Evolutionary conservation across 2,329 filamentous ascomycete species (phyloP).

Genomic region (Penicillium sp.): DNA sequence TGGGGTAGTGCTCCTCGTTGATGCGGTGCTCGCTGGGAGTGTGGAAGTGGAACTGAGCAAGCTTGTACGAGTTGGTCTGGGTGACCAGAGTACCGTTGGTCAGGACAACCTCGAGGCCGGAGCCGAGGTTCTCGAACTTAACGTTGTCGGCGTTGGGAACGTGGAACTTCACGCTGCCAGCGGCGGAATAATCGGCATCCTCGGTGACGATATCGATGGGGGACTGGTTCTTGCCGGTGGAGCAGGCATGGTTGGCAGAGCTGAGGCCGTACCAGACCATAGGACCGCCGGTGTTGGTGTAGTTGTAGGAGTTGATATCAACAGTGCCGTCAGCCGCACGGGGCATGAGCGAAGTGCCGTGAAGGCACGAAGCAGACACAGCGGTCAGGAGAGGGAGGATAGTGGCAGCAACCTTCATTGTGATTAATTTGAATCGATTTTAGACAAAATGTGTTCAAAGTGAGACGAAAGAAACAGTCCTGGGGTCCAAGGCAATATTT

Average conservation of each 20-base stretch:
- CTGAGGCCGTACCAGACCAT: conserved; percentile 55
- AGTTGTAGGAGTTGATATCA: conserved; percentile 12
- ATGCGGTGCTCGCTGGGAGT: conserved; percentile 61
- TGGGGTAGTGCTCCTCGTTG: conserved; percentile 47
- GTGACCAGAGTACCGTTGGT: conserved; percentile 52
- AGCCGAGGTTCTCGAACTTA: conserved; percentile 48
- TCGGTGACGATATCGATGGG: conserved; percentile 54
- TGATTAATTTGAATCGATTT: not conserved
- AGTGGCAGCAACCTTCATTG: conserved; percentile 10
- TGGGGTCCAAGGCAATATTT: not conserved
- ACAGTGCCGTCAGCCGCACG: conserved; percentile 12
- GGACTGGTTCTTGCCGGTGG: conserved; percentile 53
- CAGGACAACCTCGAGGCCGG: conserved; percentile 53
- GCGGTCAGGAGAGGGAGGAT: conserved; percentile 9
- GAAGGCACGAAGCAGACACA: conserved; percentile 13
- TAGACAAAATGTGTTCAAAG: not conserved
- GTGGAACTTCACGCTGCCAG: conserved; percentile 21
- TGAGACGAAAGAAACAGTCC: not conserved
- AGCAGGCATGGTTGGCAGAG: conserved; percentile 49
- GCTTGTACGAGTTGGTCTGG: conserved; percentile 41
- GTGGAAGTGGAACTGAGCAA: conserved; percentile 63
- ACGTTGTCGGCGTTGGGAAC: conserved; percentile 20
- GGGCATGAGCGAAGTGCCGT: conserved; percentile 13
- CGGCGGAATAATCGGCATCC: conserved; percentile 16
- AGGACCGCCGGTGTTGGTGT: conserved; percentile 43